Conservation (phyloP, 176 grass and related monocot species). For the Stipa capillata region DNA sequence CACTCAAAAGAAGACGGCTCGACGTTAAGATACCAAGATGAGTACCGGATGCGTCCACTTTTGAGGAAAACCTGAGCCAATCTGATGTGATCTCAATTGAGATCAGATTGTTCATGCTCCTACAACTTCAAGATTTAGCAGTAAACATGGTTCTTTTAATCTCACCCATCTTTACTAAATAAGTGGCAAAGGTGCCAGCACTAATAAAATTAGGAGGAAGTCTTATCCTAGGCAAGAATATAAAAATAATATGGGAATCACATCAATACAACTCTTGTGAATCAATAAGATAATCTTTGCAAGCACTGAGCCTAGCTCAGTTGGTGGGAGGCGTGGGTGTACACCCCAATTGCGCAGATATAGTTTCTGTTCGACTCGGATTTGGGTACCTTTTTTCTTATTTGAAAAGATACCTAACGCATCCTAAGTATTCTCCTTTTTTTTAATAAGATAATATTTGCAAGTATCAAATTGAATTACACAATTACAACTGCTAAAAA, state of each 20-base stretch:
- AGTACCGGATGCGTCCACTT: no score
- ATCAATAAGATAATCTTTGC: neutral
- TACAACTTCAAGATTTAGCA: neutral
- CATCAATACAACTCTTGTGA: neutral
- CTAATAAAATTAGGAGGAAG: constrained; percentile 1
- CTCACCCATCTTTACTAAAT: neutral
- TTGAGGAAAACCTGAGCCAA: no score
- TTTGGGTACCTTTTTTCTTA: neutral
- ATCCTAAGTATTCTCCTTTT: neutral
- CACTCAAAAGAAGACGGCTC: no score
- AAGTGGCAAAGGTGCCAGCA: neutral
- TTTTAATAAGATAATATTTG: neutral
- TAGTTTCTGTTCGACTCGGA: no score
- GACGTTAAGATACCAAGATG: no score
- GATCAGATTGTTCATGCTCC: no score
- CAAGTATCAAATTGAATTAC: neutral
- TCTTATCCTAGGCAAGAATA: neutral
- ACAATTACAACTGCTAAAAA: neutral
- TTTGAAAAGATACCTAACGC: neutral
- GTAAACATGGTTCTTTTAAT: neutral
- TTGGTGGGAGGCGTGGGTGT: neutral
- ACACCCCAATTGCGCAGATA: neutral
- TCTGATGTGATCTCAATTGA: no score
- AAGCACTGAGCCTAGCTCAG: neutral
- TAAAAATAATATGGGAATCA: neutral